phyloP scores from a whole-genome alignment of 176 grass and related monocot genomes.

The Oryza glumipatula region DNA sequence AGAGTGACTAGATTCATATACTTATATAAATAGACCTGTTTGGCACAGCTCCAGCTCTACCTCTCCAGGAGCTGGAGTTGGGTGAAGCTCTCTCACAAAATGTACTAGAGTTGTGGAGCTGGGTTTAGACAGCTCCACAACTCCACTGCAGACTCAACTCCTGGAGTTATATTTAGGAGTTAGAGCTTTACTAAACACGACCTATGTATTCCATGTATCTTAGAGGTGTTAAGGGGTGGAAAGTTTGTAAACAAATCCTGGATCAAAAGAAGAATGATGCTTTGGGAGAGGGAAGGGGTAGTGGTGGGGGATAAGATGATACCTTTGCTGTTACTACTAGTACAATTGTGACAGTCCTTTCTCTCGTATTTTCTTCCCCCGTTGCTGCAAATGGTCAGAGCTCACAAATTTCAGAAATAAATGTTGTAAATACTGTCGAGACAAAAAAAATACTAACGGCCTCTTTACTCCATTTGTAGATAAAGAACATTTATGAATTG shows the following conservation, averaged over 20 bases:
- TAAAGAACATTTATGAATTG: slow-evolving; percentile 13
- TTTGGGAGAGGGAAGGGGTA: slow-evolving; percentile 9
- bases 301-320: not conserved
- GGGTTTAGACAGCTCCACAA: no score
- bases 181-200: no score
- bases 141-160: no score
- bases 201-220: not conserved
- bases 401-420: slow-evolving; percentile 5
- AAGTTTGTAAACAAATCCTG: not conserved
- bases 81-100: no score
- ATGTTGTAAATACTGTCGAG: slow-evolving; percentile 10
- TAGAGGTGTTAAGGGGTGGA: not conserved
- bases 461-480: not conserved
- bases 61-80: no score
- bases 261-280: not conserved
- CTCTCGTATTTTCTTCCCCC: slow-evolving; percentile 5
- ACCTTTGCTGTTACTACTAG: not conserved
- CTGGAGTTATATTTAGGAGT: no score
- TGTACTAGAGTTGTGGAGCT: no score
- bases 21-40: not conserved
- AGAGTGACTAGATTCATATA: slow-evolving; percentile 8
- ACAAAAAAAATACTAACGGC: not conserved
- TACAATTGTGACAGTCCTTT: not conserved
- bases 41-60: no score
- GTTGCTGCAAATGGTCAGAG: slow-evolving; percentile 6